These are phyloP conservation scores for Aechmea fasciata DNA, from an alignment of 176 grass and related monocot species.

Conservation along the genomic window DNA sequence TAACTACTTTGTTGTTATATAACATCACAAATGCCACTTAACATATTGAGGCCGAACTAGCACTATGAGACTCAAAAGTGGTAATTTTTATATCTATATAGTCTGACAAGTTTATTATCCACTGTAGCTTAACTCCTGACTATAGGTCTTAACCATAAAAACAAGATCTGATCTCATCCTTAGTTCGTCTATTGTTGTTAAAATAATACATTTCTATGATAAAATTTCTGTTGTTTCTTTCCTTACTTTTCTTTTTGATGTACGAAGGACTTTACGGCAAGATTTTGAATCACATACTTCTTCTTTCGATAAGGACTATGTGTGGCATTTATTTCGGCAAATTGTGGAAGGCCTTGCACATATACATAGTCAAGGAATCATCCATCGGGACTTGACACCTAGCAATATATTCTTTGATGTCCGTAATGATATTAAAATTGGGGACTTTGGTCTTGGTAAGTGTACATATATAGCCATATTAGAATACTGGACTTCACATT, in stretches of 20 bases:
- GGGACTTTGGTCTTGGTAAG: slow-evolving; percentile 49
- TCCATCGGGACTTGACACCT: slow-evolving; percentile 91
- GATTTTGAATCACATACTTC: slow-evolving; percentile 76
- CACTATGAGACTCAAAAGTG: too few relatives aligned
- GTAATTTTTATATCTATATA: background rate
- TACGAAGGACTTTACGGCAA: slow-evolving; percentile 66
- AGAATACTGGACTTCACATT: slow-evolving; percentile 7
- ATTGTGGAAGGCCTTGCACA: slow-evolving; percentile 93
- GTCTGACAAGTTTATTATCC: background rate
- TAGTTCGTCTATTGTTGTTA: background rate
- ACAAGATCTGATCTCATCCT: background rate
- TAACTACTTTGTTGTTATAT: too few relatives aligned
- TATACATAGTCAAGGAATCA: slow-evolving; percentile 98
- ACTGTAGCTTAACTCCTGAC: background rate
- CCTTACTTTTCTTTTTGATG: slow-evolving; percentile 17
- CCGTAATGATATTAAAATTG: slow-evolving; percentile 83
- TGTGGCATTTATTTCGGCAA: slow-evolving; percentile 92
- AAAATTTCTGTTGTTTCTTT: background rate
- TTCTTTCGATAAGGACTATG: slow-evolving; percentile 63
- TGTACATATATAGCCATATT: slow-evolving; percentile 13
- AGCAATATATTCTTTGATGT: slow-evolving; percentile 99
- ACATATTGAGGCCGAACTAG: too few relatives aligned
- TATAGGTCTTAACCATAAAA: background rate
- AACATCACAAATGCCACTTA: too few relatives aligned
- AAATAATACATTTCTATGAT: background rate